Evolutionary conservation across 169 alveolate species (phyloP).

Genomic region (Plasmodium fragile): DNA sequence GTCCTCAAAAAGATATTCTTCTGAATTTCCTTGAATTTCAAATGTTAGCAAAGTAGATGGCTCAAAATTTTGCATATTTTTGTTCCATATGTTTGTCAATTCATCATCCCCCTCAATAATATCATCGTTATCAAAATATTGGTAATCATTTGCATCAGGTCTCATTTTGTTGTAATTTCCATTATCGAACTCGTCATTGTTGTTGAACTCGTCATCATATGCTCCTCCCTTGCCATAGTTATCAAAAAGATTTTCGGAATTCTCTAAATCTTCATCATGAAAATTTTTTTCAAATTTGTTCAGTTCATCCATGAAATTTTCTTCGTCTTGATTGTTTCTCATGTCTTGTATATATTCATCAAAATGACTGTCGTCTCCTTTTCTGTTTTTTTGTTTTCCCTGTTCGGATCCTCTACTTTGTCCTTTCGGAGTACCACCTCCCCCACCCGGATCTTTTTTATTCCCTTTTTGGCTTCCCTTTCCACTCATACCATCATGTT

Average conservation of each 20-base stretch:
- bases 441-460: background rate
- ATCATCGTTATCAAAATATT: conserved; percentile 31
- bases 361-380: background rate
- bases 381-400: conserved; percentile 1
- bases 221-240: conserved; percentile 8
- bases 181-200: background rate
- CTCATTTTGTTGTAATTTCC: conserved; percentile 26
- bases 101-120: conserved; percentile 23
- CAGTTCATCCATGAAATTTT: conserved; percentile 44
- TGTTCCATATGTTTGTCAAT: conserved; percentile 64
- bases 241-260: background rate
- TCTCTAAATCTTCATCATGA: background rate
- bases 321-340: background rate
- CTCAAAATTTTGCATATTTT: conserved; percentile 73
- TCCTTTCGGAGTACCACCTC: background rate
- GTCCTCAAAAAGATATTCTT: conserved; percentile 67
- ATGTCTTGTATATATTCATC: background rate
- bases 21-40: conserved; percentile 59
- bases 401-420: background rate
- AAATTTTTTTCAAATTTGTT: background rate
- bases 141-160: conserved; percentile 62
- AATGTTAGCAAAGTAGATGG: conserved; percentile 68
- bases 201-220: background rate
- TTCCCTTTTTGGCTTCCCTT: conserved; percentile 3
- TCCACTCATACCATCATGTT: background rate